Percentiles rank a stretch among this genome's conserved stretches.
Evolutionary conservation across 257 asterid species (phyloP).

Genomic region (Lithospermum erythrorhizon): DNA sequence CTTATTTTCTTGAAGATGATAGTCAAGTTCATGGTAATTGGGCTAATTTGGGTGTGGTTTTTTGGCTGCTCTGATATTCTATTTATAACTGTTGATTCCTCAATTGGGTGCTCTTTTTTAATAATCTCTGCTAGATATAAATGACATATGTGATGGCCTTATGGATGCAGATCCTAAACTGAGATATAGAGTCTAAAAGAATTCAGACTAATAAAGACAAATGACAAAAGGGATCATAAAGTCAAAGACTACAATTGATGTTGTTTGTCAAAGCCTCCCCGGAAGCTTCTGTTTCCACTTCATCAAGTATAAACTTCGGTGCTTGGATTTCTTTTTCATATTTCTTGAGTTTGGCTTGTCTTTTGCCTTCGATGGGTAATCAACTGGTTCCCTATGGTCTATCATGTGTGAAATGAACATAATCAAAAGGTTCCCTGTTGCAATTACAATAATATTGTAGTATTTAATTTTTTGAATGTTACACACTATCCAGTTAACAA

Average conservation of each 20-base stretch:
- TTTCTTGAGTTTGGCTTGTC: conserved; percentile 16
- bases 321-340: conserved; percentile 22
- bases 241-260: conserved; percentile 25
- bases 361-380: conserved; percentile 12
- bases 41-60: no score
- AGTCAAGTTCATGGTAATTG: background rate
- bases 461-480: conserved; percentile 54
- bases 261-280: conserved; percentile 27
- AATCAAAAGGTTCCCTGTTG: conserved; percentile 21
- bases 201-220: conserved; percentile 53
- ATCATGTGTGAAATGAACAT: conserved; percentile 34
- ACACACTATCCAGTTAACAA: conserved; percentile 63
- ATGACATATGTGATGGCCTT: conserved; percentile 44
- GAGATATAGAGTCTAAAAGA: conserved; percentile 50
- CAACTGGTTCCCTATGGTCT: conserved; percentile 24
- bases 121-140: conserved; percentile 20
- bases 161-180: conserved; percentile 58
- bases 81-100: conserved; percentile 11
- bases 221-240: conserved; percentile 56
- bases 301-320: conserved; percentile 36
- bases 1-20: background rate
- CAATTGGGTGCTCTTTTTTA: conserved; percentile 8
- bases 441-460: conserved; percentile 12
- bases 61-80: background rate
- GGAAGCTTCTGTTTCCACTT: conserved; percentile 41